phyloP scores from a whole-genome alignment of 768 basidiomycete species.

The Termitomyces sp. region DNA sequence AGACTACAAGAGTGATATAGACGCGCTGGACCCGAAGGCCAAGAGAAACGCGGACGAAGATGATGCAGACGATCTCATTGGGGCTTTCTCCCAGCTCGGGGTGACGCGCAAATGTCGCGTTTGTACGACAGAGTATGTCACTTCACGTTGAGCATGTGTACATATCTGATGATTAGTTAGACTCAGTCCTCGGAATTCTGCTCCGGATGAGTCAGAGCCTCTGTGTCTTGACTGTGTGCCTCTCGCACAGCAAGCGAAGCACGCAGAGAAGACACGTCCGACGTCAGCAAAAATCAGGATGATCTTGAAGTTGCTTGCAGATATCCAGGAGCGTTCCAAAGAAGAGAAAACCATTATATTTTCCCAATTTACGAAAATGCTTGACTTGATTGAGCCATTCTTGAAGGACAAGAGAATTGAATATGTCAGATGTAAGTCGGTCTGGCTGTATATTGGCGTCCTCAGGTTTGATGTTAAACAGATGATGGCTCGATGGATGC shows the following conservation, averaged over 20 bases:
- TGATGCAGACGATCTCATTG: constrained; percentile 70
- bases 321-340: constrained; percentile 53
- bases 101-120: constrained; percentile 73
- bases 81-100: constrained; percentile 64
- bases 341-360: constrained; percentile 95
- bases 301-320: constrained; percentile 64
- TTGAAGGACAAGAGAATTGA: constrained; percentile 59
- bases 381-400: constrained; percentile 85
- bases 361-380: constrained; percentile 86
- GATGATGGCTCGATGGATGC: constrained; percentile 87
- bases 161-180: constrained; percentile 20
- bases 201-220: constrained; percentile 32
- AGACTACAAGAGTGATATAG: constrained; percentile 66
- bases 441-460: constrained; percentile 1
- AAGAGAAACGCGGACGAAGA: constrained; percentile 49
- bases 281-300: constrained; percentile 85
- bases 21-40: constrained; percentile 66
- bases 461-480: constrained; percentile 25
- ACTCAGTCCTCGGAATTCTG: constrained; percentile 29
- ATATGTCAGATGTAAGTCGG: constrained; percentile 79
- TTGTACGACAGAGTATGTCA: constrained; percentile 57
- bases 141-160: background rate
- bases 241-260: constrained; percentile 41
- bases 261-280: constrained; percentile 50
- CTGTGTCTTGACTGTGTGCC: constrained; percentile 59